Base-by-base conservation (phyloP, 305 asterid genomes). In the Nicotiana rustica region DNA sequence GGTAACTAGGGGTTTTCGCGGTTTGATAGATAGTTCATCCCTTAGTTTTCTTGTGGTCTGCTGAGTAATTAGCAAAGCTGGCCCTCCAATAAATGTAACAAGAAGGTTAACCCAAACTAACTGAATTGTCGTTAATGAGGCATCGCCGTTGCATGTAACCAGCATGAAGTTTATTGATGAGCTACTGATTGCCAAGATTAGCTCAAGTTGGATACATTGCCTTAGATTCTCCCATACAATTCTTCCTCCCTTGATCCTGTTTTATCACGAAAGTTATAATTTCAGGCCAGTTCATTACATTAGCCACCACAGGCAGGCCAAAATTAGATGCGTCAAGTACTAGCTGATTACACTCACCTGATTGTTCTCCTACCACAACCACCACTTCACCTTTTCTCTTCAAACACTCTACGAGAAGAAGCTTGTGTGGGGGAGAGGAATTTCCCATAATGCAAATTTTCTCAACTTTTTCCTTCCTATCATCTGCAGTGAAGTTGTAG, bases 21-120 rank as follows among this genome's bases (percentile, higher is more conserved):
- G 69, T 35, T 38, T 67, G 4, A 69, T 8, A 19, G 35, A 19
- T 6, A 8, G 31, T 10, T 69, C 47, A 21, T 47, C 61, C 38
- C 13, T 47, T 21, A 71, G 78, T 71, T 9, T 1, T 12, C 41
- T 77, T 65, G 0, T 82, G 17, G 33, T 15, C 15, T 86, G 49
- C 2, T 84, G 82, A 31, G 77, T 86, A 10, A 68, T 67, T 38
- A 89, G 79, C 67, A 89, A 31, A 5, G 89, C 86, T 61, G 84
- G 33, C 10, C 87, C 90, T 56, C 91, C 91, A 1, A 73, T 66
- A 52, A 85, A 57, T 33, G 77, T 60, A 1, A 87, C 83, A 10
- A 85, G 86, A 5, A 87, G 66, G 60, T 80, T 85, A 84, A 86
- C 66, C 91, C 88, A 87, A 77, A 87, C 69, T 14, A 87, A 79